Conservation (phyloP, 306 rosid species). For the Macrotyloma uniflorum region DNA sequence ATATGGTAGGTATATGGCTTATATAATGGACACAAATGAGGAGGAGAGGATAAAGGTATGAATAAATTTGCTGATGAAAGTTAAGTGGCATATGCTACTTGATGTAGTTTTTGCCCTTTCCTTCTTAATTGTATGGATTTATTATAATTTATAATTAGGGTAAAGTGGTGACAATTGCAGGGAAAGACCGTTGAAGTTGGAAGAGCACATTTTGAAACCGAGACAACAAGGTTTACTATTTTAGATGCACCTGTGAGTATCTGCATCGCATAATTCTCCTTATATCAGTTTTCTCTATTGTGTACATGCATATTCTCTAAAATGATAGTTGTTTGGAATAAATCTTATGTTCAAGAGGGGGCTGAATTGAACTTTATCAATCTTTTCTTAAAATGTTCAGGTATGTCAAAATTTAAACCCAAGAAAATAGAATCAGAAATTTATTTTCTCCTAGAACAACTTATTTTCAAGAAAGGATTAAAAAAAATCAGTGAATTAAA, state of each 20-base stretch:
- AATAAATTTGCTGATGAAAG: conserved; percentile 1
- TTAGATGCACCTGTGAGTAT: conserved; percentile 97
- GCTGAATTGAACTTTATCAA: too few species aligned
- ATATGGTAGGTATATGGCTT: conserved; percentile 93
- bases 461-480: too few species aligned
- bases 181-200: conserved; percentile 99
- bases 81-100: not conserved
- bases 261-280: conserved; percentile 27
- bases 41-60: conserved; percentile 94
- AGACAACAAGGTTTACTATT: conserved; percentile 83
- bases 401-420: too few species aligned
- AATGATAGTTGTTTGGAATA: not conserved
- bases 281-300: not conserved
- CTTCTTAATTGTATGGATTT: conserved; percentile 1
- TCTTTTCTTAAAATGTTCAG: too few species aligned
- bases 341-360: too few species aligned
- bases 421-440: too few species aligned
- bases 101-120: conserved; percentile 17
- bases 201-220: conserved; percentile 97
- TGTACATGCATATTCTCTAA: conserved; percentile 11
- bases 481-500: too few species aligned
- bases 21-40: conserved; percentile 98
- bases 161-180: conserved; percentile 50
- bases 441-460: too few species aligned
- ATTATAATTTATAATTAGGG: conserved; percentile 24